Base-by-base conservation (phyloP, 352 stramenopile genomes). In the Globisporangium nodosum region DNA sequence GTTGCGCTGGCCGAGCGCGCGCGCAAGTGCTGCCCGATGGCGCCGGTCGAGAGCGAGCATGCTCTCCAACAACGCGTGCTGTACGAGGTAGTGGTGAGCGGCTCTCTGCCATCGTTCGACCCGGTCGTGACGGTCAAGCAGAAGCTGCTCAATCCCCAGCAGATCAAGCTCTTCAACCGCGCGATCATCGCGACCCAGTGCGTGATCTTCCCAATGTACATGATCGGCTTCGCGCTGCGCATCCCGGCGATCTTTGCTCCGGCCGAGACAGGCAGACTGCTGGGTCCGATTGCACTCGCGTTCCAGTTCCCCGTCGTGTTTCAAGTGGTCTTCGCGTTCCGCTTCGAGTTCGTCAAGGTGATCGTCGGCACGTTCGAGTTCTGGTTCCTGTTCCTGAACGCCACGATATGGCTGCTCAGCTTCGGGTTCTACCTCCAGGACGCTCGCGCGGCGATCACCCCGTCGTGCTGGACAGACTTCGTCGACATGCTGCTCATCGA, bases 401-500 rank as follows among this genome's bases (percentile, higher is more conserved):
- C 37, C 6, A 49, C 39, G 42, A 59, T 64, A 15, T 67, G 56
- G 61, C 35, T 40, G 1, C 3, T 51, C 2, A 15, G 49, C 15
- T 45, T 60, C 16, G 27, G 27, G 15, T 43, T 40, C 7, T 58
- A 59, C 35, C 24, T 63, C 16, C 24, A 54, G 20, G 61, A 64
- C 15, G 45, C 39, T 0, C 61, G 56, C 27, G 50, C 45, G 18
- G n/a, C 52, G 20, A 30, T 64, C 24, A 20, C 54, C 8, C 42
- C 37, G 30, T 45, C 42, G 18, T 39, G 24, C n/a, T 51, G 49
- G n/a, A 8, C 54, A 13, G 61, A 64, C 56, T 67, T 64, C 16
- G 39, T 64, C n/a, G 49, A 64, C 39, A 50, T 60, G 18, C 30
- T 56, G 24, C 56, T 67, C 49, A 63, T 67, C 18, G 56, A 64